Percentiles rank a stretch among this genome's conserved stretches.
phyloP scores from a whole-genome alignment of 2,329 filamentous ascomycete genomes.

The Orbilia quercus region DNA sequence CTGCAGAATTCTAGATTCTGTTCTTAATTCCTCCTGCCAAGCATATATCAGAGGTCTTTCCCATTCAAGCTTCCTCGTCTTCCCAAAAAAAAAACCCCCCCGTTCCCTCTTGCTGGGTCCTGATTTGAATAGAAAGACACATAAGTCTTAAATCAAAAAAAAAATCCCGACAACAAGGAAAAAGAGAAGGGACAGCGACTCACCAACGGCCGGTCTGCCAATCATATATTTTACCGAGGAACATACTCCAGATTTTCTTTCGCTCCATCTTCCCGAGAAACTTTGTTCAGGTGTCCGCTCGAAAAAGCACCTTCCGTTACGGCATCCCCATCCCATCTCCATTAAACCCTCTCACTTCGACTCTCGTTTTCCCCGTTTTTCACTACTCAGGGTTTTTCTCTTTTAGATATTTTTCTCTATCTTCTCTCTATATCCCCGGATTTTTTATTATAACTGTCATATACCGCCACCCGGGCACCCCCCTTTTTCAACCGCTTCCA shows the following conservation, averaged over 20 bases:
- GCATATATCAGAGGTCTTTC: slow-evolving; percentile 30
- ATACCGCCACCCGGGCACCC: not conserved
- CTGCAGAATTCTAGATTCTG: slow-evolving; percentile 30
- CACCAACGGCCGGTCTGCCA: slow-evolving; percentile 21
- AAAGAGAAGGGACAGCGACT: slow-evolving; percentile 23
- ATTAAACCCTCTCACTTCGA: slow-evolving; percentile 44
- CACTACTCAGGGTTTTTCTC: slow-evolving; percentile 11
- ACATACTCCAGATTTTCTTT: slow-evolving; percentile 52
- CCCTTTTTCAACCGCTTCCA: not conserved
- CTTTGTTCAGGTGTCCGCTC: slow-evolving; percentile 26
- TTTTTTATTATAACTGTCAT: not conserved
- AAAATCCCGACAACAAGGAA: not conserved
- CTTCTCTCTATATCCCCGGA: not conserved
- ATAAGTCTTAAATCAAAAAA: not conserved
- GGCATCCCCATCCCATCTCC: slow-evolving; percentile 38
- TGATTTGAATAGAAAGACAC: not conserved
- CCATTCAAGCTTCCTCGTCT: slow-evolving; percentile 22
- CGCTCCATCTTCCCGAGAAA: slow-evolving; percentile 47
- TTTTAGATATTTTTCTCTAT: slow-evolving; percentile 5
- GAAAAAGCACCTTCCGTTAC: slow-evolving; percentile 40
- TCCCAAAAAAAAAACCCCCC: not conserved
- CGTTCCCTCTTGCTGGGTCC: slow-evolving; percentile 26
- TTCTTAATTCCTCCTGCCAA: slow-evolving; percentile 32
- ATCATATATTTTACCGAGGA: slow-evolving; percentile 57
- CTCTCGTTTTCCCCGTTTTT: slow-evolving; percentile 29